Percentiles rank a stretch among this genome's conserved stretches.
Conservation (phyloP, 1,284 basidiomycete genomes). For the Neolentinus lepideus region DNA sequence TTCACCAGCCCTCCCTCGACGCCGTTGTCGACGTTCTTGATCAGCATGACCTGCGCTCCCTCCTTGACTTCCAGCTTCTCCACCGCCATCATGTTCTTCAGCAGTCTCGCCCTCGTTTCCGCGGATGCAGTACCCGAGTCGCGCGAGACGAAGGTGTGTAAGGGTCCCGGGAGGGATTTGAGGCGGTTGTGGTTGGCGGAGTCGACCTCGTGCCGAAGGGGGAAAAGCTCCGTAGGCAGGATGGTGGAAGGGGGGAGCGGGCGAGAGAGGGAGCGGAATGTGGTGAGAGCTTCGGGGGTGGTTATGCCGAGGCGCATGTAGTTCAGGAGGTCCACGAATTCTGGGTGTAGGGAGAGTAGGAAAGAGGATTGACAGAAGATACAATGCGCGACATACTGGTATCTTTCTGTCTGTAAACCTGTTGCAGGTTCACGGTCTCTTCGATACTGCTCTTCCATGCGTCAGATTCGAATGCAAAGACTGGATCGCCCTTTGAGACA, state of each 20-base stretch:
- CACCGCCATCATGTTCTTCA: slow-evolving; percentile 72
- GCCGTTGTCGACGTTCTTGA: slow-evolving; percentile 71
- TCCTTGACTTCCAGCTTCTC: slow-evolving; percentile 50
- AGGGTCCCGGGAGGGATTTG: slow-evolving; percentile 9
- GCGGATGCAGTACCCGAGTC: slow-evolving; percentile 13
- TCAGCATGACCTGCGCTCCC: slow-evolving; percentile 55
- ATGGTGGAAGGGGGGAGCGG: slow-evolving; percentile 31
- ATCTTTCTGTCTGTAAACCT: slow-evolving; percentile 20
- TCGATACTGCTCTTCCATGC: slow-evolving; percentile 77
- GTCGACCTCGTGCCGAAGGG: slow-evolving; percentile 62
- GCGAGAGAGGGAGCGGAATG: slow-evolving; percentile 40
- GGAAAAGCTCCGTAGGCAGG: slow-evolving; percentile 57
- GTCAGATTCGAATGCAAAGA: slow-evolving; percentile 87
- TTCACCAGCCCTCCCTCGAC: slow-evolving; percentile 55
- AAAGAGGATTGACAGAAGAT: not conserved
- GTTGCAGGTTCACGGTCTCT: slow-evolving; percentile 79
- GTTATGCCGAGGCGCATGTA: slow-evolving; percentile 77
- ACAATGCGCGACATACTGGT: slow-evolving; percentile 8
- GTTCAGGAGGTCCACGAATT: slow-evolving; percentile 86
- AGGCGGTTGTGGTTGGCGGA: slow-evolving; percentile 40
- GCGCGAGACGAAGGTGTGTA: slow-evolving; percentile 10
- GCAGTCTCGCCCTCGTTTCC: slow-evolving; percentile 53
- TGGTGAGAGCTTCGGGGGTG: slow-evolving; percentile 32
- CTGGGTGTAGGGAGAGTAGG: slow-evolving; percentile 28
- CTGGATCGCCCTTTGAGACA: slow-evolving; percentile 49